phyloP scores from a whole-genome alignment of 371 early-diverging fungal genomes.

The Mucor circinelloides region DNA sequence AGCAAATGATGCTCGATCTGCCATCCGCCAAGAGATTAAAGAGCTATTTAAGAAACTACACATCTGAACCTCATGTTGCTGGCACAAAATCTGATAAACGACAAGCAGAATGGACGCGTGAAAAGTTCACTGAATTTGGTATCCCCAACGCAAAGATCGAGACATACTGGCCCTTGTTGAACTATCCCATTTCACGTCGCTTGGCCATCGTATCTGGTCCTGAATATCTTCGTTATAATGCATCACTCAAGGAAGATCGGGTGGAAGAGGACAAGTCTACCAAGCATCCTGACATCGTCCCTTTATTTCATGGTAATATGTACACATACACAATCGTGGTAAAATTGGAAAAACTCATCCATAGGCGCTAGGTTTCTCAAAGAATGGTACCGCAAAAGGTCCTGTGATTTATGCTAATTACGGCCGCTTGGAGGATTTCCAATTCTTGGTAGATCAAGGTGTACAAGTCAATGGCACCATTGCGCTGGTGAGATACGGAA shows the following conservation, averaged over 20 bases:
- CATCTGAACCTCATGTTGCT: slow-evolving; percentile 60
- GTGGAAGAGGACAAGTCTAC: slow-evolving; percentile 61
- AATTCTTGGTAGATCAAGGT: slow-evolving; percentile 49
- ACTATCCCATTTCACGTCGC: slow-evolving; percentile 57
- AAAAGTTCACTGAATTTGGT: slow-evolving; percentile 56
- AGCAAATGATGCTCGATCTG: slow-evolving; percentile 24
- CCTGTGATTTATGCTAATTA: slow-evolving; percentile 73
- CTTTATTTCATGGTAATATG: slow-evolving; percentile 59
- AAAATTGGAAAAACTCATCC: too few species aligned
- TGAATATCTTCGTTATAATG: slow-evolving; percentile 54
- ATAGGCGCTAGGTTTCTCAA: slow-evolving; percentile 40
- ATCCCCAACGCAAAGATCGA: slow-evolving; percentile 53
- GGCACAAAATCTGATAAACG: slow-evolving; percentile 52
- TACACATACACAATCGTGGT: neutral
- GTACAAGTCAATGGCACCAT: slow-evolving; percentile 56
- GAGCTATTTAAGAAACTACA: slow-evolving; percentile 33
- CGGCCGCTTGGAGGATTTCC: slow-evolving; percentile 65
- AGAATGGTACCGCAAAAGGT: slow-evolving; percentile 63
- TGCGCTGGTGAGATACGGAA: slow-evolving; percentile 68
- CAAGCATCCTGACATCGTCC: slow-evolving; percentile 50
- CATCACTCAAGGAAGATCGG: slow-evolving; percentile 55
- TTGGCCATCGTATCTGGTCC: slow-evolving; percentile 61
- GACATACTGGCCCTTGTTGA: slow-evolving; percentile 64
- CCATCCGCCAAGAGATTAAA: slow-evolving; percentile 18
- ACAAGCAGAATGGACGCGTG: slow-evolving; percentile 62